Evolutionary conservation across 495 filamentous ascomycete genomes (phyloP).

Genomic region (Monascus purpureus): DNA sequence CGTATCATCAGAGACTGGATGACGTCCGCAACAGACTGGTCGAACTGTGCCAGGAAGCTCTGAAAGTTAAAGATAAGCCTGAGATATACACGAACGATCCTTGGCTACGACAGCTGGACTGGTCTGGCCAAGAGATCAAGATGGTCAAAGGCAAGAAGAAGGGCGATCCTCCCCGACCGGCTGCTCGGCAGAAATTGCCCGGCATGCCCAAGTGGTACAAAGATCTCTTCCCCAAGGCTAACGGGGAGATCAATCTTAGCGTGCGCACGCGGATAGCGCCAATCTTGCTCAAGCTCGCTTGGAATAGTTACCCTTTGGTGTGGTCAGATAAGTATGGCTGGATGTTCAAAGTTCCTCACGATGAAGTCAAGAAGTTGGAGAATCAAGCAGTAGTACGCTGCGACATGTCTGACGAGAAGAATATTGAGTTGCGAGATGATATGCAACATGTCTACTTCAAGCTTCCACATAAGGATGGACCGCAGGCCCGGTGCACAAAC

Average conservation of each 20-base stretch:
- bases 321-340: slow-evolving; percentile 92
- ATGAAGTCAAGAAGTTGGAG: slow-evolving; percentile 48
- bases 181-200: slow-evolving; percentile 76
- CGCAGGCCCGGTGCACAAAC: slow-evolving; percentile 63
- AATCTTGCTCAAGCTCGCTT: slow-evolving; percentile 67
- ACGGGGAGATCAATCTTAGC: slow-evolving; percentile 54
- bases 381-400: slow-evolving; percentile 58
- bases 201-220: slow-evolving; percentile 97
- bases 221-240: slow-evolving; percentile 58
- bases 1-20: slow-evolving; percentile 62
- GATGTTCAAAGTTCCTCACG: slow-evolving; percentile 66
- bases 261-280: slow-evolving; percentile 83
- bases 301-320: slow-evolving; percentile 78
- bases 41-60: slow-evolving; percentile 57
- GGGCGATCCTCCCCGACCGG: slow-evolving; percentile 59
- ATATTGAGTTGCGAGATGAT: slow-evolving; percentile 51
- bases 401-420: slow-evolving; percentile 62
- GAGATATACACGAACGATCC: slow-evolving; percentile 60
- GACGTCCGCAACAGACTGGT: slow-evolving; percentile 61
- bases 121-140: slow-evolving; percentile 80
- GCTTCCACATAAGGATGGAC: slow-evolving; percentile 90
- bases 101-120: slow-evolving; percentile 89
- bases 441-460: slow-evolving; percentile 64
- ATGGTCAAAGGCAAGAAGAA: slow-evolving; percentile 89
- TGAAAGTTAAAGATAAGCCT: slow-evolving; percentile 54